A percentile compares a stretch with the other conserved stretches of the same genome.
These are phyloP conservation scores for Haemoproteus tartakovskyi DNA, from an alignment of 169 alveolate genomes.

Conservation along the genomic window DNA sequence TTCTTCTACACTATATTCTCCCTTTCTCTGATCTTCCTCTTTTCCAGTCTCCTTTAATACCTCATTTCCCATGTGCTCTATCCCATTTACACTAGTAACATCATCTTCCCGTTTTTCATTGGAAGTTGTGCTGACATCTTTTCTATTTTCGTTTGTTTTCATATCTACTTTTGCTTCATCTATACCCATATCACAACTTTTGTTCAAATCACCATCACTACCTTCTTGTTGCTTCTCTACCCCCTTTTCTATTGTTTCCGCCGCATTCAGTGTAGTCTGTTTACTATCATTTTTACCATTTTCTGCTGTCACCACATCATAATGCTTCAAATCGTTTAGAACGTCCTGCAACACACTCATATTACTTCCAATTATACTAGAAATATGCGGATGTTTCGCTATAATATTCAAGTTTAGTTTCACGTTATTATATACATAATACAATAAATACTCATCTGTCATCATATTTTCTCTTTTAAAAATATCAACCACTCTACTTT, in stretches of 20 bases:
- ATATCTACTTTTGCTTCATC: too few species aligned
- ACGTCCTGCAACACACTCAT: not conserved
- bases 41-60: not conserved
- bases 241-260: not conserved
- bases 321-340: not conserved
- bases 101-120: too few species aligned
- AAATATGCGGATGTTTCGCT: constrained; percentile 49
- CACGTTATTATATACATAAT: constrained; percentile 50
- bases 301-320: not conserved
- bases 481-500: constrained; percentile 43
- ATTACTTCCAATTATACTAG: constrained; percentile 10
- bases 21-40: not conserved
- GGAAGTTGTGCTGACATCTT: too few species aligned
- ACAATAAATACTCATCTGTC: constrained; percentile 61
- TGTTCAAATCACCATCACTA: not conserved
- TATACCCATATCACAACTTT: too few species aligned
- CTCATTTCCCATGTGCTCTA: too few species aligned
- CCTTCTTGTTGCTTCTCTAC: not conserved
- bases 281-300: not conserved
- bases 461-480: constrained; percentile 59
- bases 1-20: not conserved
- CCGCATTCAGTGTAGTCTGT: not conserved
- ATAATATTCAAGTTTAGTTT: constrained; percentile 36
- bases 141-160: too few species aligned
- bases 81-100: too few species aligned